Conservation (phyloP, 176 grass and related monocot species). For the Cenchrus purpureus region DNA sequence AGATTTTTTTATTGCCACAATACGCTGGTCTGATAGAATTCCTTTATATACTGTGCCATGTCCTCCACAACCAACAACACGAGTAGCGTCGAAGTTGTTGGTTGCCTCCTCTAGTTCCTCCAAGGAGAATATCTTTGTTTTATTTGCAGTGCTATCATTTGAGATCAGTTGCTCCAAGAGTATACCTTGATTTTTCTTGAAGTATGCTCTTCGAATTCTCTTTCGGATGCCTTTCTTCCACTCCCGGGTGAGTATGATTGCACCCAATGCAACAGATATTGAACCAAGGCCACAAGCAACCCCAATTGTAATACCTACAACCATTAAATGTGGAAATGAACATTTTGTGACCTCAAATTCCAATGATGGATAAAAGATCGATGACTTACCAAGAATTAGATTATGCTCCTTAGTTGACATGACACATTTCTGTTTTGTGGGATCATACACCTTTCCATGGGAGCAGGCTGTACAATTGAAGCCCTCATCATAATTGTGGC, state of each 20-base stretch:
- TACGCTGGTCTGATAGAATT: not conserved
- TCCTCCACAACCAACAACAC: conserved; percentile 52
- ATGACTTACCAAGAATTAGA: conserved; percentile 2
- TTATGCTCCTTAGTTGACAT: not conserved
- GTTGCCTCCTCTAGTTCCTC: conserved; percentile 61
- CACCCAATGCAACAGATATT: not conserved
- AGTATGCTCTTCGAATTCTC: conserved; percentile 19
- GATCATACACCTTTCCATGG: conserved; percentile 8
- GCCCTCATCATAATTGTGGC: not conserved
- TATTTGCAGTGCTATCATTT: conserved; percentile 19
- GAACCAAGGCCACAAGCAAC: conserved; percentile 10
- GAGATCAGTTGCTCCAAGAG: conserved; percentile 39
- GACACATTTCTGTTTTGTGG: not conserved
- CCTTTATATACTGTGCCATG: conserved; percentile 15
- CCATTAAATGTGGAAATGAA: not conserved
- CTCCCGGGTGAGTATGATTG: not conserved
- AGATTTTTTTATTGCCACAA: no score
- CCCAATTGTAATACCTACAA: conserved; percentile 17
- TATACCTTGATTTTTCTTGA: conserved; percentile 38
- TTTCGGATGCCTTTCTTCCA: conserved; percentile 36
- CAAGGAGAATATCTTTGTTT: conserved; percentile 51
- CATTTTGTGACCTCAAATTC: not conserved
- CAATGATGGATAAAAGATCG: not conserved
- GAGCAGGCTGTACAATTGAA: not conserved
- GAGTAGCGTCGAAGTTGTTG: conserved; percentile 38